phyloP scores from a whole-genome alignment of 2,329 filamentous ascomycete genomes.

The Thermothelomyces thermophilus region DNA sequence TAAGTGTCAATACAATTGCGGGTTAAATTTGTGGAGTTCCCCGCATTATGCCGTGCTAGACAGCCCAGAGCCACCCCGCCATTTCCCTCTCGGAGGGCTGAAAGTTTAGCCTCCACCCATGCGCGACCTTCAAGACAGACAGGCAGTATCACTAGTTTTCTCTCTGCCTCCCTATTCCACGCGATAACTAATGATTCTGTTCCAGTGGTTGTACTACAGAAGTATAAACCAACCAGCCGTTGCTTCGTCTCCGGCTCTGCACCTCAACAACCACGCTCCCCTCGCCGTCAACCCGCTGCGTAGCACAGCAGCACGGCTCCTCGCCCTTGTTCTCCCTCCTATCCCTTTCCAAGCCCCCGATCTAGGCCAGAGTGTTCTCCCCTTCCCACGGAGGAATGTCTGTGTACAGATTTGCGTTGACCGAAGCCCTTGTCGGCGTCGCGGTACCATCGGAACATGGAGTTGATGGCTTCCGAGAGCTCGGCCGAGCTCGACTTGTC shows the following conservation, averaged over 20 bases:
- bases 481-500: slow-evolving; percentile 15
- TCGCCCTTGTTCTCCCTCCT: neutral
- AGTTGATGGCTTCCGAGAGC: slow-evolving; percentile 15
- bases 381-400: slow-evolving; percentile 8
- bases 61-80: no score
- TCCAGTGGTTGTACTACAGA: no score
- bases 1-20: no score
- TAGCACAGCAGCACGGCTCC: no score
- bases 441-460: slow-evolving; percentile 14
- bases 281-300: neutral
- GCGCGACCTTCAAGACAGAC: no score
- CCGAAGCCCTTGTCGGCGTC: neutral
- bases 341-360: neutral
- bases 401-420: neutral
- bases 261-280: neutral
- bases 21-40: no score
- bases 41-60: no score
- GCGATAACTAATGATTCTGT: no score
- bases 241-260: neutral
- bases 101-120: no score
- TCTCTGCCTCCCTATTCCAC: no score
- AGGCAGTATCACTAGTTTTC: no score
- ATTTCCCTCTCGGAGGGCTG: no score
- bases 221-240: slow-evolving; percentile 7
- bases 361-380: neutral